A percentile compares a stretch with the other conserved stretches of the same genome.
phyloP scores from a whole-genome alignment of 2,329 filamentous ascomycete species.

The Colletotrichum cuscutae region DNA sequence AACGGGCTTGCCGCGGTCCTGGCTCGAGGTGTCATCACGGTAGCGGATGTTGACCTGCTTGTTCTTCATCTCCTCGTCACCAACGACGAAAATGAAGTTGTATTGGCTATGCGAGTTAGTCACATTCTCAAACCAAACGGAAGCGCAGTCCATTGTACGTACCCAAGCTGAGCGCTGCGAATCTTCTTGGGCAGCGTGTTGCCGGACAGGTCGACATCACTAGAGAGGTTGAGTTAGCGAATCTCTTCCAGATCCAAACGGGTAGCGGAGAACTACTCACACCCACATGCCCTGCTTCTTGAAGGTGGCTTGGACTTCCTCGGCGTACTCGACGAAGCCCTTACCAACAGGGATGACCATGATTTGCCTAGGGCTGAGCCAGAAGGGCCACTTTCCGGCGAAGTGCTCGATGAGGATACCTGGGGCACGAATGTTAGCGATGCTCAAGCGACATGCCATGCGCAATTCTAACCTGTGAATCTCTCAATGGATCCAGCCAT shows the following conservation, averaged over 20 bases:
- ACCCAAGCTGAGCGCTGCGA: slow-evolving; percentile 82
- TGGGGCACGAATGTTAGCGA: slow-evolving; percentile 58
- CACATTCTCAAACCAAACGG: not conserved
- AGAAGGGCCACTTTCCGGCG: slow-evolving; percentile 89
- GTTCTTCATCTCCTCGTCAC: slow-evolving; percentile 69
- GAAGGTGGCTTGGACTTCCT: slow-evolving; percentile 77
- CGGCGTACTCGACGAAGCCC: slow-evolving; percentile 76
- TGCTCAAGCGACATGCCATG: too few species aligned
- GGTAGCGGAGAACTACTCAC: slow-evolving; percentile 52
- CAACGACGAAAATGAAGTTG: slow-evolving; percentile 59
- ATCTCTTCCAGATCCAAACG: not conserved
- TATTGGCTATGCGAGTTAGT: slow-evolving; percentile 35
- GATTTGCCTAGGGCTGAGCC: slow-evolving; percentile 86
- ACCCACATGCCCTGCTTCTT: slow-evolving; percentile 75
- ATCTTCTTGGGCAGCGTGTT: slow-evolving; percentile 94
- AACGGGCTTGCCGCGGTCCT: slow-evolving; percentile 69
- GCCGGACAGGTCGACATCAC: slow-evolving; percentile 74
- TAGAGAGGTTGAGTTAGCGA: not conserved
- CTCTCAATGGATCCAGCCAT: slow-evolving; percentile 75
- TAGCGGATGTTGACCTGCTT: slow-evolving; percentile 72
- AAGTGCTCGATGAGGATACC: slow-evolving; percentile 87
- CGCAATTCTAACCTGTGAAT: slow-evolving; percentile 44
- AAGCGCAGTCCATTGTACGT: slow-evolving; percentile 53
- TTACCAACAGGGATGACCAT: slow-evolving; percentile 71
- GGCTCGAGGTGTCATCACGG: slow-evolving; percentile 70